phyloP scores from a whole-genome alignment of 2,329 filamentous ascomycete genomes.

The Apiospora sp. region DNA sequence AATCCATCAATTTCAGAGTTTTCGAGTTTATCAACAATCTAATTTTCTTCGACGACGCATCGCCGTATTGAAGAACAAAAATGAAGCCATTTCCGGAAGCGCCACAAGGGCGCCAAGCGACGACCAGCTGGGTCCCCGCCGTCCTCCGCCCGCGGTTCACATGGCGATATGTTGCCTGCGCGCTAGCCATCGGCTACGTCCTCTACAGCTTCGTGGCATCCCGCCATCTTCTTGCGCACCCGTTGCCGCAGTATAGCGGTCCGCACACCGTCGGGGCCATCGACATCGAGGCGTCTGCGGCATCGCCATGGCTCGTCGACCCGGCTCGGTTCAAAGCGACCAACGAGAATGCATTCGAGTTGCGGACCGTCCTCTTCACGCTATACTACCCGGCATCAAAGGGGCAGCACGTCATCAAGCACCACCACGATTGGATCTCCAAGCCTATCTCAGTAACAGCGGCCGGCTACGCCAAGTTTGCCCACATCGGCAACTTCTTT shows the following conservation, averaged over 20 bases:
- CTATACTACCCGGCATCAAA: slow-evolving; percentile 55
- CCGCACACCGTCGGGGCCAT: slow-evolving; percentile 54
- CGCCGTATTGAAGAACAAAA: neutral
- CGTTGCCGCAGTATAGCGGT: slow-evolving; percentile 54
- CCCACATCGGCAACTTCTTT: slow-evolving; percentile 52
- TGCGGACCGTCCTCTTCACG: slow-evolving; percentile 58
- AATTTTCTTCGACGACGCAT: neutral
- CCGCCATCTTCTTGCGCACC: slow-evolving; percentile 52
- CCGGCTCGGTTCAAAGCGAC: slow-evolving; percentile 47
- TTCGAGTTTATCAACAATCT: neutral
- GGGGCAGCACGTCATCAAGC: slow-evolving; percentile 35
- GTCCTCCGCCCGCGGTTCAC: slow-evolving; percentile 43
- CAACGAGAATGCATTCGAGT: slow-evolving; percentile 50
- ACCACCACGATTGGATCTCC: slow-evolving; percentile 54
- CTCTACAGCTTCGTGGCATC: slow-evolving; percentile 50
- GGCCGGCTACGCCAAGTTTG: slow-evolving; percentile 55
- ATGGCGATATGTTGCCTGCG: slow-evolving; percentile 45
- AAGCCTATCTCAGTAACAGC: slow-evolving; percentile 53
- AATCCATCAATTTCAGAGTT: neutral
- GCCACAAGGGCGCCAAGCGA: neutral
- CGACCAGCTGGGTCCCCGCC: slow-evolving; percentile 23
- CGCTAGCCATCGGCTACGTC: slow-evolving; percentile 44
- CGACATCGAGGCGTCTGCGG: slow-evolving; percentile 51
- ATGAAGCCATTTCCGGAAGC: slow-evolving; percentile 36
- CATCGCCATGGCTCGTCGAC: slow-evolving; percentile 41